Evolutionary conservation across 2,329 filamentous ascomycete genomes (phyloP), one percentile per base, ranked within the genome.

Genomic region (Paramyrothecium roridum): DNA sequence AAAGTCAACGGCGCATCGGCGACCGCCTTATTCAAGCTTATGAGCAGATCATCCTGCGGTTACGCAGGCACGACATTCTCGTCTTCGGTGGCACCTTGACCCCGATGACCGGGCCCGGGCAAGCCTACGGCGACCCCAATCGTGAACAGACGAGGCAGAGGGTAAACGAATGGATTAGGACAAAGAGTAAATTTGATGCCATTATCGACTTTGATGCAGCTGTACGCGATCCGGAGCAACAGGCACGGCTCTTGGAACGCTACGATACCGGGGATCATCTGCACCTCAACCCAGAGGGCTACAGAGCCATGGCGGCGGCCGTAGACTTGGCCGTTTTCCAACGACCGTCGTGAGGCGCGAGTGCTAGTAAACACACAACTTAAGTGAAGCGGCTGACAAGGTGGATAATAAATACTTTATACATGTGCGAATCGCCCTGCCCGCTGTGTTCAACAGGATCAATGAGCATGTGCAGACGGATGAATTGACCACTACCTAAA

Each of bases 171-270:
- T 88, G 81, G 73, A 87, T 88, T 22, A 72, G 84, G 19, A 67
- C 58, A 2, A 77, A 73, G 53, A 80, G 78, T 0, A 70, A 73
- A 19, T 88, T 87, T 64, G 84, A 88, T 61, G 80, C 75, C 0
- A 79, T 88, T 1, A 66, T 87, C 13, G 85, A 88, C 63, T 87
- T 89, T 61, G 85, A 88, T 61, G 69, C 65, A 23, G 72, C 80
- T 2, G 66, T 87, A 21, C 69, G 80, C 43, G 79, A 87, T 63
- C 49, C 70, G 57, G 45, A 80, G 64, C 70, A 69, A 21, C 65
- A 68, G 8, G 62, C 71, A 46, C 67, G 72, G 63, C 61, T 85
- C 63, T 67, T 67, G 26, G 52, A 26, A 7, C 59, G 61, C 56
- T 86, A 76, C 60, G 76, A 87, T 58, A 77, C 73, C 2, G 85